Evolutionary conservation across 192 early-diverging fungal species (phyloP), one percentile per base, ranked within the genome.

Genomic region (Gaertneriomyces semiglobifer): DNA sequence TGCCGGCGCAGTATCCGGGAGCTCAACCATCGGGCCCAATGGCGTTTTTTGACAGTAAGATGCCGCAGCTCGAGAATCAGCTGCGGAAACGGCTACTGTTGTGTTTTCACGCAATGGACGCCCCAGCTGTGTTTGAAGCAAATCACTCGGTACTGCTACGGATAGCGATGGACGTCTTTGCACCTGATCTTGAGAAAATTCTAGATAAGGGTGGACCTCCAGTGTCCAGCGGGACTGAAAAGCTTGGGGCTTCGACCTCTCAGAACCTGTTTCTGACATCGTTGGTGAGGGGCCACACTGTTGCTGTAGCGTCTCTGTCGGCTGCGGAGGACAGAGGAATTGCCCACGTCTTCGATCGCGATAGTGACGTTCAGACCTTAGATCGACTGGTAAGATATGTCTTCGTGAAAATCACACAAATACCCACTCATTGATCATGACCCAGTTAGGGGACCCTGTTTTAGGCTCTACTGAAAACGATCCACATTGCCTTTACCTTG

Each of bases 41-140:
- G 43, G 53, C 52, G 45, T 12, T 19, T 20, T 52, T 25, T n/a
- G 25, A 33, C 25, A 2, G 25, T 1, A 16, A 55, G 19, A 33
- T 45, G 46, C 18, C 58, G 1, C 40, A 77, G 62, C 50, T 77
- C 10, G 87, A 90, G 60, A 81, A 82, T 68, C 72, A 74, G 16
- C 63, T 93, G 16, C 72, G 84, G 53, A 78, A 83, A 41, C 77
- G 89, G 14, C 74, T 92, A 7, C 89, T 89, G 62, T 72, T 86
- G 68, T 93, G 92, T 54, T 93, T 88, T 66, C 62, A 45, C 63
- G 75, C 80, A 0, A 75, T 85, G 0, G 78, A 85, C 60, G 74
- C 80, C 19, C 71, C 83, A 6, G 70, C 81, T 12, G 58, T 84
- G 0, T 87, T 83, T 7, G 86, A 84, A 44, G 62, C 62, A 18